These are phyloP conservation scores for Daldinia bambusicola DNA, from an alignment of 495 filamentous ascomycete species.

Conservation along the genomic window DNA sequence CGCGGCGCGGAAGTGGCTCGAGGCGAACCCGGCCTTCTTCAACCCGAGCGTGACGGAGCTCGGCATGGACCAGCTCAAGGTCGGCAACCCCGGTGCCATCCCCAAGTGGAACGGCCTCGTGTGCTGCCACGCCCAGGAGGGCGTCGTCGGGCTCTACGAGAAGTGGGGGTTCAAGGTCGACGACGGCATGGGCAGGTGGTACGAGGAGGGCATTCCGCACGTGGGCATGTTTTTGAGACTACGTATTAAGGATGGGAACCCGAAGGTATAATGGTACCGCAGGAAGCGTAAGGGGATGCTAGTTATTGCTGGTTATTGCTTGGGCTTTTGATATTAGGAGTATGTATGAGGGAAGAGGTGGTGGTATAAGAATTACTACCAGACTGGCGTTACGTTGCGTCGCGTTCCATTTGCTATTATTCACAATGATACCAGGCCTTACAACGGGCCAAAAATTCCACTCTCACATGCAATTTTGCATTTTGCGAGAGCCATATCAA, in stretches of 20 bases:
- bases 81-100: conserved; percentile 44
- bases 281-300: background rate
- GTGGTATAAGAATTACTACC: conserved; percentile 7
- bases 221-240: conserved; percentile 76
- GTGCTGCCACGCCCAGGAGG: conserved; percentile 77
- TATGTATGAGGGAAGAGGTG: background rate
- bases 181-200: conserved; percentile 76
- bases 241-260: conserved; percentile 28
- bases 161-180: conserved; percentile 76
- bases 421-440: conserved; percentile 37
- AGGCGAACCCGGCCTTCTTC: conserved; percentile 62
- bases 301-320: background rate
- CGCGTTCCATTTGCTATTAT: background rate
- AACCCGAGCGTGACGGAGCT: conserved; percentile 60
- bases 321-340: background rate
- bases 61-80: conserved; percentile 51
- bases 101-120: conserved; percentile 74
- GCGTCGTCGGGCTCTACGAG: conserved; percentile 68
- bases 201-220: conserved; percentile 86
- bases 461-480: conserved; percentile 16
- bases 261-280: conserved; percentile 15
- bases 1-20: conserved; percentile 70
- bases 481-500: conserved; percentile 14
- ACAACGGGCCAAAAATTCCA: conserved; percentile 19
- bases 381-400: conserved; percentile 8